Conservation (phyloP, 148 eudicot species). For the Salicornia ramosissima region DNA sequence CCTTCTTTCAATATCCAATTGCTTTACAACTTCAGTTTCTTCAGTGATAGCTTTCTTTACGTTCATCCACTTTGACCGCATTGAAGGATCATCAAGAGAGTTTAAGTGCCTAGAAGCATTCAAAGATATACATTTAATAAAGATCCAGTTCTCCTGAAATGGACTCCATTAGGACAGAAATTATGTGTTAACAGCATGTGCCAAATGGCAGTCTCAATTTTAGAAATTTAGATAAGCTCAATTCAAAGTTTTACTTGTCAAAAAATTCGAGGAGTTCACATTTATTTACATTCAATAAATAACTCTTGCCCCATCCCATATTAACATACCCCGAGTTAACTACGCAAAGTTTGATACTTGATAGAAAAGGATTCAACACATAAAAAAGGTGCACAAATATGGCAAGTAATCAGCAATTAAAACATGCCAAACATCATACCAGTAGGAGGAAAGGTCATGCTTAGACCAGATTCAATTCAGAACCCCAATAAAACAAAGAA, state of each 20-base stretch:
- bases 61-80: slow-evolving; percentile 93
- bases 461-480: neutral
- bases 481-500: neutral
- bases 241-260: no score
- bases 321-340: neutral
- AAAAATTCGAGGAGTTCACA: no score
- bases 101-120: slow-evolving; percentile 56
- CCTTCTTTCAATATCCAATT: slow-evolving; percentile 85
- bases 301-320: neutral
- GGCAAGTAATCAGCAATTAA: neutral
- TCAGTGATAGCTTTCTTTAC: slow-evolving; percentile 86
- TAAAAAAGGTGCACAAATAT: neutral
- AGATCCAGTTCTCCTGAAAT: neutral
- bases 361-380: neutral
- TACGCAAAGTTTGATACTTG: neutral
- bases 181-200: neutral
- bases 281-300: no score
- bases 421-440: neutral
- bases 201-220: neutral
- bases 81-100: slow-evolving; percentile 76
- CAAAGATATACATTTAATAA: neutral
- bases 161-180: neutral
- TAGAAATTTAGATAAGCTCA: neutral
- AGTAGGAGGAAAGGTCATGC: neutral
- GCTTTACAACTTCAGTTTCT: slow-evolving; percentile 95